phyloP scores from a whole-genome alignment of 208 protist genomes.

The Leishmania aethiopica region DNA sequence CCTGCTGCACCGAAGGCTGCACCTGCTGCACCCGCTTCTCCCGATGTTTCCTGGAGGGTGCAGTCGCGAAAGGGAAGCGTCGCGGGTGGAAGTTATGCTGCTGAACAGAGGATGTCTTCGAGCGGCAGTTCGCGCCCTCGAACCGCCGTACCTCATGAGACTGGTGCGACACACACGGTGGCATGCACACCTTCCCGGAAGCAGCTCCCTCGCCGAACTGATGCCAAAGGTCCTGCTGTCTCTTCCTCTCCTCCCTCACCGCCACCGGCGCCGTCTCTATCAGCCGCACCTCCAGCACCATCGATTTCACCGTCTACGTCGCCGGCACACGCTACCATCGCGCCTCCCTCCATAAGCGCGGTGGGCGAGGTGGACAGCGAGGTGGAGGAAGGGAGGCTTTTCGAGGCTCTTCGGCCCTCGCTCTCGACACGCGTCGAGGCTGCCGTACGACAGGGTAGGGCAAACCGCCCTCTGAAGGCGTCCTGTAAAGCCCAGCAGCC shows the following conservation, averaged over 20 bases:
- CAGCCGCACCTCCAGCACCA: constrained; percentile 5
- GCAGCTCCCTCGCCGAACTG: background rate
- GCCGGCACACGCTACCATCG: constrained; percentile 19
- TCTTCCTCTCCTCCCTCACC: background rate
- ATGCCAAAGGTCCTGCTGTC: background rate
- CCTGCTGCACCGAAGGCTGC: background rate
- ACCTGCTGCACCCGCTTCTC: background rate
- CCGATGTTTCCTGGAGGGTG: background rate
- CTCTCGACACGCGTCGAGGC: constrained; percentile 36
- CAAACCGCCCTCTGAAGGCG: constrained; percentile 11
- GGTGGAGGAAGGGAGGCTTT: background rate
- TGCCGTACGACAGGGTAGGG: constrained; percentile 25
- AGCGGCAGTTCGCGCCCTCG: too few species aligned
- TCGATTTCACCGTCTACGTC: background rate
- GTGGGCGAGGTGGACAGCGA: background rate
- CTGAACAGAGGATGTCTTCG: too few species aligned
- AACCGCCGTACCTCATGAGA: background rate
- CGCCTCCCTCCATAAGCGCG: constrained; percentile 7
- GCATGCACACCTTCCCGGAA: background rate
- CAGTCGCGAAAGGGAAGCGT: background rate
- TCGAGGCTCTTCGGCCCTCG: constrained; percentile 25
- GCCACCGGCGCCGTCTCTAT: constrained; percentile 9
- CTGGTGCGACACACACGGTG: background rate
- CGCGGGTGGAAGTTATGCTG: background rate
- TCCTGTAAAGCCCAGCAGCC: background rate